Evolutionary conservation across 192 early-diverging fungal species (phyloP).

Genomic region (Phycomyces blakesleeanus): DNA sequence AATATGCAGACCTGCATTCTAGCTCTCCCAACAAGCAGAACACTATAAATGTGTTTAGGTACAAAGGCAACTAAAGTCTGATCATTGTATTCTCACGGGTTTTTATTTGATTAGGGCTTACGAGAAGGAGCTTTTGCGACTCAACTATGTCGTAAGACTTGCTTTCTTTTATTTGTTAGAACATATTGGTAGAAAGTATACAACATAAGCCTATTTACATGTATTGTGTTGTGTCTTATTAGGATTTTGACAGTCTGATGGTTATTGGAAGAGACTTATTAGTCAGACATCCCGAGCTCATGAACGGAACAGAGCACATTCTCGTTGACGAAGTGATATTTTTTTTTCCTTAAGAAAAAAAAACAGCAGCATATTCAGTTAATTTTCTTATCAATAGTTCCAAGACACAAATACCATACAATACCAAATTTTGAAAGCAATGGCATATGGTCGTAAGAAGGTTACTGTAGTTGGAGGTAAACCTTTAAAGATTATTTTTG

Average conservation of each 20-base stretch:
- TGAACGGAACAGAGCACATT: neutral
- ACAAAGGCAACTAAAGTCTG: neutral
- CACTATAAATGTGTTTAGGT: neutral
- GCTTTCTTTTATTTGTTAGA: too few species aligned
- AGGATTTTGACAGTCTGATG: constrained; percentile 32
- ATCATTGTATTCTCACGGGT: neutral
- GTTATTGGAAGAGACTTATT: constrained; percentile 7
- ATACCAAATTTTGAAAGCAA: constrained; percentile 19
- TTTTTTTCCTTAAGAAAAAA: neutral
- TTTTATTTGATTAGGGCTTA: constrained; percentile 12
- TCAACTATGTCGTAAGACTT: constrained; percentile 23
- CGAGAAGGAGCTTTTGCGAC: constrained; percentile 1
- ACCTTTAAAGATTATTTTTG: neutral
- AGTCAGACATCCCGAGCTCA: neutral
- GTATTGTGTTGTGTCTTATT: neutral
- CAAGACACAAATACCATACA: constrained; percentile 32
- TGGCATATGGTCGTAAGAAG: neutral
- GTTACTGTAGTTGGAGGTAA: constrained; percentile 31
- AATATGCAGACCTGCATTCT: neutral
- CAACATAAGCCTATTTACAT: too few species aligned
- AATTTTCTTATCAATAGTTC: constrained; percentile 8
- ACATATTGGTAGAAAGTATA: too few species aligned
- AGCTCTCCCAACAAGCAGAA: neutral
- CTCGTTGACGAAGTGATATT: constrained; percentile 26
- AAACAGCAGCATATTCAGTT: neutral